phyloP scores from a whole-genome alignment of 2,329 filamentous ascomycete genomes.

The Arthroderma sp. region DNA sequence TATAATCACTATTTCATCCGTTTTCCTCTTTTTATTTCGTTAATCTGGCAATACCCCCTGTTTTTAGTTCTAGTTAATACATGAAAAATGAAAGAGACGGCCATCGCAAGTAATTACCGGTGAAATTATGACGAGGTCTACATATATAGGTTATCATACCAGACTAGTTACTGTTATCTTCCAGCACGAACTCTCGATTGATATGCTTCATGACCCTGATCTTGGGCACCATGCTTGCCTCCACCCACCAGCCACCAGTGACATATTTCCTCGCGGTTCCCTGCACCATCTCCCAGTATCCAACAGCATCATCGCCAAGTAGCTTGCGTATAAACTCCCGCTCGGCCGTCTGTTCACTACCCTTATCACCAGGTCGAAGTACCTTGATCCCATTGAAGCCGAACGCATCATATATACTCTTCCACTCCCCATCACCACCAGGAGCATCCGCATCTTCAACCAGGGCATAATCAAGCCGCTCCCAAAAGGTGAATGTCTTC shows the following conservation, averaged over 20 bases:
- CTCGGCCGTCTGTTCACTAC: conserved; percentile 16
- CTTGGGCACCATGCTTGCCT: conserved; percentile 40
- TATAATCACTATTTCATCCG: background rate
- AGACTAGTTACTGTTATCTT: no score
- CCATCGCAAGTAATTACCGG: no score
- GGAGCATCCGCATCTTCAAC: conserved; percentile 31
- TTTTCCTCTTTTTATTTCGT: background rate
- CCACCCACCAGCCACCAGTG: conserved; percentile 42
- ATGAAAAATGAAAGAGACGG: background rate
- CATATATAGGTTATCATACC: no score
- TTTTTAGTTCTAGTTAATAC: background rate
- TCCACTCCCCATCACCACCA: conserved; percentile 35
- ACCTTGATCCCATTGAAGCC: conserved; percentile 39
- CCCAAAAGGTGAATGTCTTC: conserved; percentile 42
- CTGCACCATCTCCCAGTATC: conserved; percentile 17
- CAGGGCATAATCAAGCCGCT: conserved; percentile 45
- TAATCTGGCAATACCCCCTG: conserved; percentile 1
- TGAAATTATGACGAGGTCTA: no score
- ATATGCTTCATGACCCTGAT: conserved; percentile 37
- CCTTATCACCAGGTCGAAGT: conserved; percentile 30
- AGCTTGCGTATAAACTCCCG: conserved; percentile 22
- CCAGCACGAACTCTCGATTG: no score
- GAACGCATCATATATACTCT: conserved; percentile 36
- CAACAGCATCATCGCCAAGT: conserved; percentile 20
- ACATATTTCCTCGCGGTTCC: conserved; percentile 17